Percentiles rank a stretch among this genome's conserved stretches.
Evolutionary conservation across 345 rosid species (phyloP).

Genomic region (Firmiana major): DNA sequence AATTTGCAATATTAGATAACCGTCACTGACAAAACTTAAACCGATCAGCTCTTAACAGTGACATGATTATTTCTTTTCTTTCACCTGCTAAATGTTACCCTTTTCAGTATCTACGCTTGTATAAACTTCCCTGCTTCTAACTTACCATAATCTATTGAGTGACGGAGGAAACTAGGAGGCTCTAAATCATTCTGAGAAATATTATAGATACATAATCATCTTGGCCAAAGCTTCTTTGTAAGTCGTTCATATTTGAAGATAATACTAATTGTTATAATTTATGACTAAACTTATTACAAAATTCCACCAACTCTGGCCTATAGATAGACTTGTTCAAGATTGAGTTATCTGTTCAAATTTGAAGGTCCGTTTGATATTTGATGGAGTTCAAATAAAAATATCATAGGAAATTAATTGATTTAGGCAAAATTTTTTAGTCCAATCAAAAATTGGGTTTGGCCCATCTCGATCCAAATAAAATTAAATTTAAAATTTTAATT

Average conservation of each 20-base stretch:
- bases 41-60: background rate
- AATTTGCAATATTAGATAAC: background rate
- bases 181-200: background rate
- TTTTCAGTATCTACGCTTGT: background rate
- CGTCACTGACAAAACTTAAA: background rate
- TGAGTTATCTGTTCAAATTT: too few relatives aligned
- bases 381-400: too few relatives aligned
- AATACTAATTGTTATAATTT: background rate
- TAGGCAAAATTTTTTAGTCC: too few relatives aligned
- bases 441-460: too few relatives aligned
- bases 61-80: background rate
- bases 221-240: background rate
- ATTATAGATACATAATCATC: background rate
- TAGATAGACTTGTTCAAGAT: too few relatives aligned
- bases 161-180: background rate
- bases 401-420: too few relatives aligned
- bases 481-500: too few relatives aligned
- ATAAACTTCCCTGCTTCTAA: background rate
- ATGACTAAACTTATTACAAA: background rate
- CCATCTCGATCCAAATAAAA: too few relatives aligned
- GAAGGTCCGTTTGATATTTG: too few relatives aligned
- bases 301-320: background rate
- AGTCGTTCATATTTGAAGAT: background rate
- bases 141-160: too few relatives aligned
- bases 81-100: background rate